Evolutionary conservation across 768 basidiomycete genomes (phyloP), one percentile per base, ranked within the genome.

Genomic region (Leccinellum rugosiceps): DNA sequence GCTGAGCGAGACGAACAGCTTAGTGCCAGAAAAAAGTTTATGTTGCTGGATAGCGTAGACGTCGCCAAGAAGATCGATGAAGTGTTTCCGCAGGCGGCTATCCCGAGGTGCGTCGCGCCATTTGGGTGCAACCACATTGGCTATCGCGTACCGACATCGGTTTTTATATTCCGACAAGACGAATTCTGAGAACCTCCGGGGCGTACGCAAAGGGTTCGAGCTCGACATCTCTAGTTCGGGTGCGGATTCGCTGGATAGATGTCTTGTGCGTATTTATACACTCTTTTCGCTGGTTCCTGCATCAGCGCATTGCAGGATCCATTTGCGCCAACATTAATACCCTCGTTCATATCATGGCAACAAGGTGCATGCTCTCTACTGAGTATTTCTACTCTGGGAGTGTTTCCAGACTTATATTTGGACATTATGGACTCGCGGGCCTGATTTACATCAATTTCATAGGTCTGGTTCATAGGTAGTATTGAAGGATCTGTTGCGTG

Each of bases 281-380:
- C 25, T 21, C 28, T 28, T 15, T 45, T 13, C 31, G 38, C 6
- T 6, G 6, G 19, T 31, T 6, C 6, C 53, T 46, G n/a, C 50
- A 68, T 21, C 26, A 56, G 50, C 13, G 30, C 15, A 32, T 44
- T 25, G 25, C 41, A 95, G 94, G 94, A 97, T 67, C 81, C 88
- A 0, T 72, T 74, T 19, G 85, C 93, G 64, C 90, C 94, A 0
- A 86, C 92, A 1, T 98, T 99, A 99, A 98, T 65, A 98, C 94
- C 0, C 83, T 98, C 15, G 96, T 99, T 34, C 86, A 96, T 41
- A 98, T 98, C 72, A 98, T 99, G 3, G 25, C 25, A 4, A 98
- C 96, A 3, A 80, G 96, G 31, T 98, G 97, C 71, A 99, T 98
- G 96, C 80, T 97, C 25, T 88, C 95, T 0, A 96, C 96, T n/a